These are phyloP conservation scores for Penicillium dipodomyicola DNA, from an alignment of 495 filamentous ascomycete species.

Conservation along the genomic window DNA sequence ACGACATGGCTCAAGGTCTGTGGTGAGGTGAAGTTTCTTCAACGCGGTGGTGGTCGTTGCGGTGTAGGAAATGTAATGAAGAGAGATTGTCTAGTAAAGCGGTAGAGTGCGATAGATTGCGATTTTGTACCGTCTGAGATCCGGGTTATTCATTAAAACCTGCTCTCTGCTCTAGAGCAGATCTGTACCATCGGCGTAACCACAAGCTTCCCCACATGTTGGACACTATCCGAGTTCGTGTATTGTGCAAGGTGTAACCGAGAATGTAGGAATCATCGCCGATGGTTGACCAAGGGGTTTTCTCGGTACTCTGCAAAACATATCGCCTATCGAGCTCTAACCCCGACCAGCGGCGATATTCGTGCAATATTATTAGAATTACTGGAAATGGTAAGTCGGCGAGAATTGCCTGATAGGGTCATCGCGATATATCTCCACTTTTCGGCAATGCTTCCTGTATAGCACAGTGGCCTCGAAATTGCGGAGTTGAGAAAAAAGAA, in stretches of 20 bases:
- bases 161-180: neutral
- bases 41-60: neutral
- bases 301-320: neutral
- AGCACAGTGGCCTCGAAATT: neutral
- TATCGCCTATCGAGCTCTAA: neutral
- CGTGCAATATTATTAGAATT: slow-evolving; percentile 1
- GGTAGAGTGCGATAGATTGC: neutral
- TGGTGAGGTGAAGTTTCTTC: neutral
- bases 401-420: neutral
- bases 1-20: slow-evolving; percentile 10
- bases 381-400: neutral
- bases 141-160: neutral
- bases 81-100: neutral
- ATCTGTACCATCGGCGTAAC: neutral
- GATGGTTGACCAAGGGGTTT: neutral
- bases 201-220: neutral
- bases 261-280: no score
- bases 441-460: neutral
- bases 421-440: neutral
- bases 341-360: neutral
- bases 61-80: slow-evolving; percentile 16
- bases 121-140: neutral
- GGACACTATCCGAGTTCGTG: neutral
- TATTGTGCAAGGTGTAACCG: neutral
- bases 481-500: neutral